Percentiles rank a stretch among this genome's conserved stretches.
These are phyloP conservation scores for Wickerhamomyces rabaulensis DNA, from an alignment of 805 yeast species.

Conservation along the genomic window DNA sequence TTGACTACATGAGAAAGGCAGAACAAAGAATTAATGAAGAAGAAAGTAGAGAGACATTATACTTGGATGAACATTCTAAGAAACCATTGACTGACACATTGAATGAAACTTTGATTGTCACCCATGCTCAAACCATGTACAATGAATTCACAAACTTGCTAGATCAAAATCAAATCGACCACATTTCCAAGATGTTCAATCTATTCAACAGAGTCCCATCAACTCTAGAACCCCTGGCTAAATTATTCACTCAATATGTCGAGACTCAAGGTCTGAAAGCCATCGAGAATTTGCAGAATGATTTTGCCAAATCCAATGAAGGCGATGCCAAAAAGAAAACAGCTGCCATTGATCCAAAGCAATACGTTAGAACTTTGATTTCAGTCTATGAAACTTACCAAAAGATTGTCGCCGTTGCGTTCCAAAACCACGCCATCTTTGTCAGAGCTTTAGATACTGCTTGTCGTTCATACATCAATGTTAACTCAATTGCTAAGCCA, in stretches of 20 bases:
- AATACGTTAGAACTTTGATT: constrained; percentile 73
- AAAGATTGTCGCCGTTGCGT: constrained; percentile 58
- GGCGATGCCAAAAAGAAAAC: constrained; percentile 25
- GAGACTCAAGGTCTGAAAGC: constrained; percentile 57
- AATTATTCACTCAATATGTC: constrained; percentile 67
- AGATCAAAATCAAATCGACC: constrained; percentile 64
- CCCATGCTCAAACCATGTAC: constrained; percentile 72
- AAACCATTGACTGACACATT: constrained; percentile 70
- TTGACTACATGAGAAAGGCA: constrained; percentile 86
- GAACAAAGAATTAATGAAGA: constrained; percentile 81
- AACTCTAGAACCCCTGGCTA: constrained; percentile 75
- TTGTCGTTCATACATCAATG: constrained; percentile 78
- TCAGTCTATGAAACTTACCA: constrained; percentile 64
- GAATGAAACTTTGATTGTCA: constrained; percentile 69
- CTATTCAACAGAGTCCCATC: constrained; percentile 73
- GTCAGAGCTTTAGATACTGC: constrained; percentile 87
- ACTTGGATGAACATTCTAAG: constrained; percentile 82
- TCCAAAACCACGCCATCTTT: constrained; percentile 70
- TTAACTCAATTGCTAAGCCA: constrained; percentile 68
- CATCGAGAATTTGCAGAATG: constrained; percentile 48
- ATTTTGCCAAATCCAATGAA: constrained; percentile 14
- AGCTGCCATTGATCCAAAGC: constrained; percentile 56
- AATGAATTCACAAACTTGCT: constrained; percentile 71
- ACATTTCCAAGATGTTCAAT: constrained; percentile 72
- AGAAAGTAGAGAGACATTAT: constrained; percentile 67